Percentiles rank a stretch among this genome's conserved stretches.
phyloP scores from a whole-genome alignment of 1,139 yeast species.

The Sugiyamaella xylanicola region DNA sequence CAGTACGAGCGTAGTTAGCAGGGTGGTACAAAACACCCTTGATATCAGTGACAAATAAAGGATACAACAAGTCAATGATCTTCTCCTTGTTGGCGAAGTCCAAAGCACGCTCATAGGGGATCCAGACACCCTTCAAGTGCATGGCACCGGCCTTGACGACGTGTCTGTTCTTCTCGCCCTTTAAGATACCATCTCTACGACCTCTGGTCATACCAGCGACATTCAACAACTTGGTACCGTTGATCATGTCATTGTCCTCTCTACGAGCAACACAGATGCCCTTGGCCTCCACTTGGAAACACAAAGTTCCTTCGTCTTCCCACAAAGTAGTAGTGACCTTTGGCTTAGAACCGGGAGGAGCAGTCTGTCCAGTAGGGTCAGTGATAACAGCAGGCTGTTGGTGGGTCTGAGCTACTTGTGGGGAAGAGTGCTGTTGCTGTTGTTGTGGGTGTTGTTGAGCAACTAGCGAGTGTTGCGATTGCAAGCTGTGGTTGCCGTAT shows the following conservation, averaged over 20 bases:
- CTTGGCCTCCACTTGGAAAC: constrained; percentile 94
- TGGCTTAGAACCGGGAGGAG: constrained; percentile 69
- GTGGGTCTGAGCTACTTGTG: constrained; percentile 28
- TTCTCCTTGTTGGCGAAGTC: constrained; percentile 91
- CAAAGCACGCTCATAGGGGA: constrained; percentile 90
- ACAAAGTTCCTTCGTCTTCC: constrained; percentile 94
- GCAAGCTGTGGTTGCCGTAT: constrained; percentile 11
- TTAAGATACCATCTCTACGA: constrained; percentile 88
- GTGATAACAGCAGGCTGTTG: constrained; percentile 37
- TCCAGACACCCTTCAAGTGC: constrained; percentile 98
- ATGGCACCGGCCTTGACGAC: constrained; percentile 96
- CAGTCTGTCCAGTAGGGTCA: constrained; percentile 58
- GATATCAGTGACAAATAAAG: constrained; percentile 85
- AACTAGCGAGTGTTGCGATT: constrained; percentile 19
- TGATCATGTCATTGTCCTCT: constrained; percentile 90
- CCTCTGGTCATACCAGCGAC: constrained; percentile 97
- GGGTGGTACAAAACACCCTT: constrained; percentile 59
- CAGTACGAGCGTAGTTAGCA: constrained; percentile 39
- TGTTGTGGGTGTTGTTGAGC: constrained; percentile 25
- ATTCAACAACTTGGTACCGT: constrained; percentile 88
- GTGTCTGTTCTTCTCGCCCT: constrained; percentile 84
- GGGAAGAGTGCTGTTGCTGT: constrained; percentile 17
- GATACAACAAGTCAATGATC: constrained; percentile 81
- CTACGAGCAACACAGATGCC: constrained; percentile 90
- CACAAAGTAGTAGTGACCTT: constrained; percentile 93